phyloP scores from a whole-genome alignment of 2,329 filamentous ascomycete species.

The Taxawa tesnikishii region DNA sequence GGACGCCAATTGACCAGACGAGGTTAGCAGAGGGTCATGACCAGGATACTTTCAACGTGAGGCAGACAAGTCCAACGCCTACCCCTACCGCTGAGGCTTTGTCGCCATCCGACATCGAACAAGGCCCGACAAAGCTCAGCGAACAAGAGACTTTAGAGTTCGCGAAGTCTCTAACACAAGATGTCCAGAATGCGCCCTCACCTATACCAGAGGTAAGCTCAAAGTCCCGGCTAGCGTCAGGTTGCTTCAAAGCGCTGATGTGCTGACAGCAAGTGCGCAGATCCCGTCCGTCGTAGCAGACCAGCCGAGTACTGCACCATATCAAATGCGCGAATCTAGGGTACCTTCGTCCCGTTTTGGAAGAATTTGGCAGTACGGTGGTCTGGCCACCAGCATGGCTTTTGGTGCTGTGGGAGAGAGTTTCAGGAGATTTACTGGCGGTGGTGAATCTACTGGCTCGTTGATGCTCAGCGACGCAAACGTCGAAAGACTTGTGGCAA shows the following conservation, averaged over 20 bases:
- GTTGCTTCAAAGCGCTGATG: background rate
- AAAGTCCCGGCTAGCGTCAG: background rate
- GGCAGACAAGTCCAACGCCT: background rate
- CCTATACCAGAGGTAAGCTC: conserved; percentile 17
- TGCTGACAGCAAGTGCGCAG: background rate
- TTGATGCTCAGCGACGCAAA: conserved; percentile 80
- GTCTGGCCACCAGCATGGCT: conserved; percentile 88
- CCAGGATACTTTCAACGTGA: conserved; percentile 23
- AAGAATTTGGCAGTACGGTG: conserved; percentile 87
- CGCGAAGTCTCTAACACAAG: conserved; percentile 21
- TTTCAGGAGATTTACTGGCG: conserved; percentile 66
- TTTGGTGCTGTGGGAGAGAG: conserved; percentile 82
- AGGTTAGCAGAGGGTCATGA: conserved; percentile 23
- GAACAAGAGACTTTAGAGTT: conserved; percentile 8
- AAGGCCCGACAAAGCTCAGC: conserved; percentile 7
- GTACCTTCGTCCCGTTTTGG: conserved; percentile 82
- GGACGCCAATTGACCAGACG: conserved; percentile 24
- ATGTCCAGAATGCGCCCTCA: conserved; percentile 12
- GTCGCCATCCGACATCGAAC: background rate
- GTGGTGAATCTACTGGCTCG: conserved; percentile 47
- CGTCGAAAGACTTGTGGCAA: conserved; percentile 84
- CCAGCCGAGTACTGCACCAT: conserved; percentile 20
- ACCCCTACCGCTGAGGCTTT: background rate
- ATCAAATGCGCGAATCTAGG: conserved; percentile 74
- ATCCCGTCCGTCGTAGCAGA: background rate